Base-by-base conservation (phyloP, 345 rosid genomes). In the Fremontodendron californicum region DNA sequence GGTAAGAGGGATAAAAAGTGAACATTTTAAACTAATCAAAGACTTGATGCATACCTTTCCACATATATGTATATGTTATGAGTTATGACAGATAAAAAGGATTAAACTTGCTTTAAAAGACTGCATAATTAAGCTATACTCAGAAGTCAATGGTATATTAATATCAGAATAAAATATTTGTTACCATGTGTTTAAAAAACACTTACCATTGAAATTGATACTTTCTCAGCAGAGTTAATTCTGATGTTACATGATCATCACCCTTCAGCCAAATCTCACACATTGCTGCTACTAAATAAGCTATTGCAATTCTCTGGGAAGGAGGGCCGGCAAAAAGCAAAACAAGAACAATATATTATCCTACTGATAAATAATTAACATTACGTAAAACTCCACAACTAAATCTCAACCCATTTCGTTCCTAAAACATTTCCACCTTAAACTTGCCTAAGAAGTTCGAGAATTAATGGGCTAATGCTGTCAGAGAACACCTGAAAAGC, bases 221-320 rank as follows among this genome's bases (percentile, higher is more conserved):
- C 80, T 83, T 92, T 81, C 75, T 87, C 77, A 83, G 58, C 73
- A 88, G 27, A 71, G 88, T 84, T 62, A 78, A 71, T 45, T 67
- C 82, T 52, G 97, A 87, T 69, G 77, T 76, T 40, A 78, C 88
- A 76, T 76, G 83, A 75, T 82, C 86, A 73, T 77, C 77, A 21
- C 81, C 86, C 80, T 88, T 94, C 5, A 92, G 86, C 97, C 98
- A 94, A 84, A 92, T 94, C 88, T 94, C 96, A 76, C 96, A 91
- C 33, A 88, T 5, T 54, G 96, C 97, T 6, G 87, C 89, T 31
- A 90, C 86, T 54, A 92, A 73, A 81, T 91, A 94, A 33, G 89
- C 91, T 52, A 89, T 71, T 13, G 97, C 94, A 81, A 94, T 92
- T 84, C 98, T 92, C 98, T 94, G 87, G 51, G 40, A 31, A 63